phyloP scores from a whole-genome alignment of 1,139 yeast species.

The Spathaspora jeffriesii region DNA sequence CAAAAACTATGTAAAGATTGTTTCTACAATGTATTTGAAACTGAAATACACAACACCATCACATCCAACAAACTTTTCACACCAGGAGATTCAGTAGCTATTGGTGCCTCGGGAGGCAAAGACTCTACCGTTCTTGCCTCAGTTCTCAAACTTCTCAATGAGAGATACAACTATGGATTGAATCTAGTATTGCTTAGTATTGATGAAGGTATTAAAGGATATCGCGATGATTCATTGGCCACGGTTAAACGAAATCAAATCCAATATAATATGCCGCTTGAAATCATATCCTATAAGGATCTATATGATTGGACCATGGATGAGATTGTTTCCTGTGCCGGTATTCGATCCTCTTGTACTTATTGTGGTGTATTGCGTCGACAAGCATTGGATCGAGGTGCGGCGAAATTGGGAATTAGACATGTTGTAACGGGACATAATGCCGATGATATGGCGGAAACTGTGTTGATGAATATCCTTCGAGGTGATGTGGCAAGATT shows the following conservation, averaged over 20 bases:
- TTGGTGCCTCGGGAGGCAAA: slow-evolving; percentile 99
- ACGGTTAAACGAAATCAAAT: slow-evolving; percentile 91
- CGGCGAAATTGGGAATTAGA: slow-evolving; percentile 78
- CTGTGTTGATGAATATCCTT: slow-evolving; percentile 89
- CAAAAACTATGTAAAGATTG: slow-evolving; percentile 93
- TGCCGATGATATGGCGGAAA: slow-evolving; percentile 99
- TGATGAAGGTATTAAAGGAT: slow-evolving; percentile 97
- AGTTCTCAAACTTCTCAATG: slow-evolving; percentile 83
- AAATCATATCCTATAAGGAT: slow-evolving; percentile 87
- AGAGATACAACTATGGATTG: slow-evolving; percentile 83
- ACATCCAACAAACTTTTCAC: slow-evolving; percentile 66
- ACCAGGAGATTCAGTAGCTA: slow-evolving; percentile 86
- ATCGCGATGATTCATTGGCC: slow-evolving; percentile 95
- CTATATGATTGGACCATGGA: slow-evolving; percentile 98
- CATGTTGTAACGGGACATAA: slow-evolving; percentile 99
- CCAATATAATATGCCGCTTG: slow-evolving; percentile 87
- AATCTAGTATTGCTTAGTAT: slow-evolving; percentile 80
- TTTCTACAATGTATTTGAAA: slow-evolving; percentile 87
- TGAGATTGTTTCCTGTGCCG: slow-evolving; percentile 94
- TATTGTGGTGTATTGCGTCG: slow-evolving; percentile 97
- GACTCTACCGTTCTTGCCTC: slow-evolving; percentile 96
- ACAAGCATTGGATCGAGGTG: slow-evolving; percentile 96
- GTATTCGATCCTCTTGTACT: slow-evolving; percentile 92
- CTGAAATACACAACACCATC: slow-evolving; percentile 94
- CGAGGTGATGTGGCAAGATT: slow-evolving; percentile 96